Evolutionary conservation across 768 basidiomycete genomes (phyloP).

Genomic region (Boletus huronensis): DNA sequence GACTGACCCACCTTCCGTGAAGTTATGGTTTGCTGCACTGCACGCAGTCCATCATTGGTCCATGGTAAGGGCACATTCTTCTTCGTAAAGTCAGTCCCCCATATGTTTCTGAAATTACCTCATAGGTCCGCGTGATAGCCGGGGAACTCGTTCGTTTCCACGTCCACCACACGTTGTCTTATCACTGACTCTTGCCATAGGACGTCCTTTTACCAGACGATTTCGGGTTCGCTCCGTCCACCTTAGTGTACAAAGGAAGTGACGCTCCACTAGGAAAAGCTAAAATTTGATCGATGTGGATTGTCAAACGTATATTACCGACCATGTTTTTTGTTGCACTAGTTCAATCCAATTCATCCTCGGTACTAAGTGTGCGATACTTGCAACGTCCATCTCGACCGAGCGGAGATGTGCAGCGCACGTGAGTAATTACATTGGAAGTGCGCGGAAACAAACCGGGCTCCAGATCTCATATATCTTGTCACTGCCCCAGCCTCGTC

Average conservation of each 20-base stretch:
- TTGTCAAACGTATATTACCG: slow-evolving; percentile 6
- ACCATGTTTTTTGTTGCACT: slow-evolving; percentile 5
- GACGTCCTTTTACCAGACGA: slow-evolving; percentile 65
- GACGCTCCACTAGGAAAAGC: slow-evolving; percentile 62
- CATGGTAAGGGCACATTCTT: slow-evolving; percentile 50
- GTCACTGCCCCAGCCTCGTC: not conserved
- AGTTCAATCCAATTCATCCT: not conserved
- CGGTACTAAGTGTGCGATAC: not conserved
- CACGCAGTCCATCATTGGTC: slow-evolving; percentile 93
- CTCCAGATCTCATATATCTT: not conserved
- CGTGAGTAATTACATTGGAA: slow-evolving; percentile 15
- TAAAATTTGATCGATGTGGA: slow-evolving; percentile 44
- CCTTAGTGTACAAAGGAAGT: slow-evolving; percentile 69
- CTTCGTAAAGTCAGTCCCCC: not conserved
- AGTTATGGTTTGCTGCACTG: slow-evolving; percentile 85
- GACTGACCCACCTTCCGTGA: slow-evolving; percentile 6
- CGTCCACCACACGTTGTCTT: not conserved
- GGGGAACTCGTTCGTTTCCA: slow-evolving; percentile 65
- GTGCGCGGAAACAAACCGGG: not conserved
- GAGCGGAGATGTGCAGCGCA: slow-evolving; percentile 2
- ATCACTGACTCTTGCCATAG: slow-evolving; percentile 36
- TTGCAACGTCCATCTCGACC: not conserved
- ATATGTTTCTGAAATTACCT: slow-evolving; percentile 5
- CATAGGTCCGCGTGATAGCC: slow-evolving; percentile 75
- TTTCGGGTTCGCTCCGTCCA: slow-evolving; percentile 86